Base-by-base conservation (phyloP, 2,329 filamentous ascomycete species). In the Cladosporium velox region DNA sequence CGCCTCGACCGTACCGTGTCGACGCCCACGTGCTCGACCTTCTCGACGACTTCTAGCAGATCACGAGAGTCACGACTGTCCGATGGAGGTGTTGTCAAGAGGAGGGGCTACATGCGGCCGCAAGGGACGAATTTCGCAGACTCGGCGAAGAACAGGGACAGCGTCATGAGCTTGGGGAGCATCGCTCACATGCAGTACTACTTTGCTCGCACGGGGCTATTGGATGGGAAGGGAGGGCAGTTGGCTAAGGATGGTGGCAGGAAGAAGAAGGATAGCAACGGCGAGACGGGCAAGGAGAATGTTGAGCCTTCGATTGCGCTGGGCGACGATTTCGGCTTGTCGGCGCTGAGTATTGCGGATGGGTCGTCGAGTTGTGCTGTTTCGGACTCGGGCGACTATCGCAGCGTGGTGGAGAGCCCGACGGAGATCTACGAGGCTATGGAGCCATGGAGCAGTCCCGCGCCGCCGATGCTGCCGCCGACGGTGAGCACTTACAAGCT, bases 161-260 rank as follows among this genome's bases (percentile, higher is more conserved):
- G 93, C 76, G 95, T 99, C 70, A 90, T 98, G 87, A 97, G 92
- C 75, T 81, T 99, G 68, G 95, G 95, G 64, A 97, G 93, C 79
- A 99, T 99, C 73, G 92, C 93, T 65, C 95, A 99, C 81, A 83
- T 99, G 75, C 95, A 99, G 79, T 97, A 98, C 80, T 99, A 98
- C 80, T 99, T 99, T 81, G 94, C 95, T 41, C 86, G 95, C 67
- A 99, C 95, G 0, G 95, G 95, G 6, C 81, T 99, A 69, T 81
- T 99, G 60, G 95, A 99, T 75, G 93, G 94, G 65, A 97, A 97
- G 77, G 94, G 93, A 41, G 95, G 88, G 64, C 91, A 96, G 77
- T 81, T 96, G 67, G 90, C 91, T 26, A 90, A 90, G 73, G 90
- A 90, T 76, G 89, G 86, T 74, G 85, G 88, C 70, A 83, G 68